Evolutionary conservation across 1,284 basidiomycete species (phyloP).

Genomic region (Mycena sp.): DNA sequence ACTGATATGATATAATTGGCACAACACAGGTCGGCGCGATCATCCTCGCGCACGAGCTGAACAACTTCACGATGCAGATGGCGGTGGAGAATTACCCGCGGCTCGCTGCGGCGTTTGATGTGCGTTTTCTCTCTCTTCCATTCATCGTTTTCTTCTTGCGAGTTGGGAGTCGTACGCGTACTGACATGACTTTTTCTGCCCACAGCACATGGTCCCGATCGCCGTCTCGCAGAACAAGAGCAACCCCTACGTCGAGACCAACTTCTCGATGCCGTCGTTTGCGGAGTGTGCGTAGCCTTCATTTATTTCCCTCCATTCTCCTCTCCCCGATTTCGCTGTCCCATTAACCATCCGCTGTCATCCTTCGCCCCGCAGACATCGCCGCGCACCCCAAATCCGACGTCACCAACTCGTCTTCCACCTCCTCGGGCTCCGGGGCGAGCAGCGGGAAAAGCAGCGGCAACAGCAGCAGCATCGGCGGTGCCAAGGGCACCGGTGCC

Average conservation of each 20-base stretch:
- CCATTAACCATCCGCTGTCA: too few species aligned
- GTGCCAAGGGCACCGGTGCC: too few species aligned
- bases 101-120: constrained; percentile 21
- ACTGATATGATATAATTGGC: background rate
- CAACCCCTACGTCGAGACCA: constrained; percentile 27
- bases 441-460: too few species aligned
- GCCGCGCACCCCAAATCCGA: too few species aligned
- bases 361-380: too few species aligned
- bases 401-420: too few species aligned
- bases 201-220: constrained; percentile 29
- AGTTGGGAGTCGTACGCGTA: too few species aligned
- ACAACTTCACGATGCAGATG: constrained; percentile 31
- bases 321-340: too few species aligned
- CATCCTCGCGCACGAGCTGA: constrained; percentile 30
- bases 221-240: constrained; percentile 24
- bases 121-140: background rate
- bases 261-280: constrained; percentile 15
- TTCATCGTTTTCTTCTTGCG: too few species aligned
- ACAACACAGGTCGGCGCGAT: constrained; percentile 28
- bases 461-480: too few species aligned
- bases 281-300: constrained; percentile 27
- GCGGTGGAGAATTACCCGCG: constrained; percentile 29
- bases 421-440: too few species aligned
- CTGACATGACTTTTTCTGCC: background rate
- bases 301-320: too few species aligned